phyloP scores from a whole-genome alignment of 140 eudicot species.

The Erigeron philadelphicus region DNA sequence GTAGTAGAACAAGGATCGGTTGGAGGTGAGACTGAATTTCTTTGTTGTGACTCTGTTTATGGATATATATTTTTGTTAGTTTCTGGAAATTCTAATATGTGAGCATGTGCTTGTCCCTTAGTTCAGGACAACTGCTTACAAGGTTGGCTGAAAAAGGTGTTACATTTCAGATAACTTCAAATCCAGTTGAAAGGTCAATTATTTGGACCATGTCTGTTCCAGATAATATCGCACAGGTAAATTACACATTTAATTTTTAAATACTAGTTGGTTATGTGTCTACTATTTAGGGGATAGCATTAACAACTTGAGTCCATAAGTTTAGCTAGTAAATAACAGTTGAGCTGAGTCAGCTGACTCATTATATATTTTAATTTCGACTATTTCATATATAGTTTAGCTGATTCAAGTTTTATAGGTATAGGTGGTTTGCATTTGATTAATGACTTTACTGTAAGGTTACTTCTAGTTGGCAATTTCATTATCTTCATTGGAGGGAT shows the following conservation, averaged over 20 bases:
- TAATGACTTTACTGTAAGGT: neutral
- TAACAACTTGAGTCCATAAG: neutral
- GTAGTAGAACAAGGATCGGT: conserved; percentile 68
- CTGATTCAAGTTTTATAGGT: neutral
- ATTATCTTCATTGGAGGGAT: neutral
- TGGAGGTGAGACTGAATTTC: conserved; percentile 55
- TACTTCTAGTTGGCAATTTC: neutral
- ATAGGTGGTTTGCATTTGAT: neutral
- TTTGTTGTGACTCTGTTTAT: neutral
- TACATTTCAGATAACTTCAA: conserved; percentile 58
- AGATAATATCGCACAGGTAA: conserved; percentile 65
- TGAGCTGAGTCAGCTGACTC: neutral
- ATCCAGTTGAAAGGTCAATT: conserved; percentile 79
- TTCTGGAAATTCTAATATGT: conserved; percentile 18
- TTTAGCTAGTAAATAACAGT: neutral
- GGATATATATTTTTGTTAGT: neutral
- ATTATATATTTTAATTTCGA: neutral
- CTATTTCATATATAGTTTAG: neutral
- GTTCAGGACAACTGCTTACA: conserved; percentile 77
- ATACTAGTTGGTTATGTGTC: neutral
- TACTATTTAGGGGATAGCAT: conserved; percentile 4
- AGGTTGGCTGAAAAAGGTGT: conserved; percentile 76
- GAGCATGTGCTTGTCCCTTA: conserved; percentile 29
- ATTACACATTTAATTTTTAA: neutral
- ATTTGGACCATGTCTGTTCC: conserved; percentile 76